Percentiles rank a stretch among this genome's conserved stretches.
Conservation (phyloP, 768 basidiomycete genomes). For the Collybia sordida region DNA sequence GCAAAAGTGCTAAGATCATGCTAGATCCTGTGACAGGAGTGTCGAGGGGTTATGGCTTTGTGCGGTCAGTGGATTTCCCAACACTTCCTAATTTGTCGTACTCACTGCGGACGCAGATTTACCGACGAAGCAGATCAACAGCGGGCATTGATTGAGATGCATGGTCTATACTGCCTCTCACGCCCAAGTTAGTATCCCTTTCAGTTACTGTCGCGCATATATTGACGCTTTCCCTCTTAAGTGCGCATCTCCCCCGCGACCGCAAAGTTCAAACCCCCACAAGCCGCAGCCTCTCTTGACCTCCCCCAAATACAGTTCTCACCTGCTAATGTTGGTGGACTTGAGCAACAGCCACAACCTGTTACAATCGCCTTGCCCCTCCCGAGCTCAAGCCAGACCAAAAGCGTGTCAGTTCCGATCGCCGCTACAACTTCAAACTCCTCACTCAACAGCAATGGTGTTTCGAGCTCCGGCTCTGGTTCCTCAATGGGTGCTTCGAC, state of each 20-base stretch:
- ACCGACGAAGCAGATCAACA: slow-evolving; percentile 88
- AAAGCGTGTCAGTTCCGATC: slow-evolving; percentile 73
- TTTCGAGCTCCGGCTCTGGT: slow-evolving; percentile 42
- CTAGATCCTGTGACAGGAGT: slow-evolving; percentile 87
- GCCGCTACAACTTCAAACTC: slow-evolving; percentile 44
- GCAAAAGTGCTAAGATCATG: slow-evolving; percentile 97
- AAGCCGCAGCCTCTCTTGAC: slow-evolving; percentile 38
- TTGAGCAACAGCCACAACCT: slow-evolving; percentile 34
- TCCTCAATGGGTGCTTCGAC: slow-evolving; percentile 51
- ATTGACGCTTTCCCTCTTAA: slow-evolving; percentile 31
- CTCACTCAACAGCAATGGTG: slow-evolving; percentile 34
- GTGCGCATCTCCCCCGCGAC: slow-evolving; percentile 92
- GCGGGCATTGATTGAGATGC: slow-evolving; percentile 89
- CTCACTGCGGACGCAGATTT: slow-evolving; percentile 51
- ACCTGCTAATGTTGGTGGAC: slow-evolving; percentile 19
- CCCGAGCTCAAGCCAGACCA: slow-evolving; percentile 43
- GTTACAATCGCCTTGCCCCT: slow-evolving; percentile 51
- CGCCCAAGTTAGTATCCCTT: slow-evolving; percentile 68
- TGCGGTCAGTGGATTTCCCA: slow-evolving; percentile 52
- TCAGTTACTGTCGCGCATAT: slow-evolving; percentile 21
- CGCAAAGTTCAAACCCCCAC: slow-evolving; percentile 76
- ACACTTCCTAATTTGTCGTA: slow-evolving; percentile 5
- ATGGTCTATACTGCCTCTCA: slow-evolving; percentile 85
- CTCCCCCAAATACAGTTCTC: slow-evolving; percentile 48
- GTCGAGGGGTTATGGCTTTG: slow-evolving; percentile 90